Percentiles rank a stretch among this genome's conserved stretches.
Conservation (phyloP, 2,329 filamentous ascomycete genomes). For the Colletotrichum musae region DNA sequence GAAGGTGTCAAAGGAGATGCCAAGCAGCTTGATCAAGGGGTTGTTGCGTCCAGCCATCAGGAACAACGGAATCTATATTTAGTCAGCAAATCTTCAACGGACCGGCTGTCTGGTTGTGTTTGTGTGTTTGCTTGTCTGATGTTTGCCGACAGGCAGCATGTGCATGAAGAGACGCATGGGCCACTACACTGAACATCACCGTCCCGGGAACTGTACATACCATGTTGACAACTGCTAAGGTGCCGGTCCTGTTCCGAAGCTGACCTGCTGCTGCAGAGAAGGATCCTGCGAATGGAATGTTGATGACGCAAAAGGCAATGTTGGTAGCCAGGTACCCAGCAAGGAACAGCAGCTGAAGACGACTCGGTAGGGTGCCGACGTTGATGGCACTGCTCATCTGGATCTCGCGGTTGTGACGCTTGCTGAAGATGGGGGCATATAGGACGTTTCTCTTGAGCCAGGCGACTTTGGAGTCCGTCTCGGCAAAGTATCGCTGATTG, state of each 20-base stretch:
- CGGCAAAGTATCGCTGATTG: constrained; percentile 83
- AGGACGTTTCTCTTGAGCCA: constrained; percentile 77
- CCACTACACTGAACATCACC: background rate
- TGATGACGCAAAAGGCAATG: constrained; percentile 80
- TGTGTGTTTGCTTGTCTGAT: background rate
- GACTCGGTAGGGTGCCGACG: constrained; percentile 75
- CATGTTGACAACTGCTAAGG: constrained; percentile 83
- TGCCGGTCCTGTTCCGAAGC: constrained; percentile 78
- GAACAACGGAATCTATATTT: constrained; percentile 73
- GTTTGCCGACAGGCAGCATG: background rate
- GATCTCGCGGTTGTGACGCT: constrained; percentile 78
- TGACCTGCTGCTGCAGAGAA: constrained; percentile 61
- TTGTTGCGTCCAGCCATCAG: constrained; percentile 84
- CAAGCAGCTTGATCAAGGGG: constrained; percentile 79
- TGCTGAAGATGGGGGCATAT: constrained; percentile 75
- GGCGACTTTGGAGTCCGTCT: constrained; percentile 66
- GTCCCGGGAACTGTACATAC: constrained; percentile 52
- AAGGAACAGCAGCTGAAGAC: constrained; percentile 74
- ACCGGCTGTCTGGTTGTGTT: background rate
- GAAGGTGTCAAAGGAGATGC: constrained; percentile 86
- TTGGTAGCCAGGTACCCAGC: constrained; percentile 74
- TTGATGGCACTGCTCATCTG: constrained; percentile 73
- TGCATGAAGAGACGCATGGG: background rate
- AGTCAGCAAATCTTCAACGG: constrained; percentile 30
- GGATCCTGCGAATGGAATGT: constrained; percentile 71